Conservation (phyloP, 768 basidiomycete species). For the Lactarius hengduanensis region DNA sequence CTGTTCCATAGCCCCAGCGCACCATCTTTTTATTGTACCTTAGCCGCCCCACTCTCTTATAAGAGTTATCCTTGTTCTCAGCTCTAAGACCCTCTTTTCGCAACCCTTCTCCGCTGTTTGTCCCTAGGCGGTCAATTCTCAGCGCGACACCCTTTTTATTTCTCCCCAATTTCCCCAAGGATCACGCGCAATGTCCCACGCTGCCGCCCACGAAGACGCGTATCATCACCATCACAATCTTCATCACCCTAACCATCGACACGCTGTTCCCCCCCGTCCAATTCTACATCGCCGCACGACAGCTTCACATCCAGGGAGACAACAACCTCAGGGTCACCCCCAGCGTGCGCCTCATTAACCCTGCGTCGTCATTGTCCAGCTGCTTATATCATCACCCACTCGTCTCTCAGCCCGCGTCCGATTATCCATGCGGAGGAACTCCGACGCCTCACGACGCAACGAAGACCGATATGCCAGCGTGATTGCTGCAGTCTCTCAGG, state of each 20-base stretch:
- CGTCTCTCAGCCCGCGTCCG: constrained; percentile 18
- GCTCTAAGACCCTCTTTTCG: constrained; percentile 3
- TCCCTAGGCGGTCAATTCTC: constrained; percentile 2
- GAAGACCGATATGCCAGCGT: constrained; percentile 19
- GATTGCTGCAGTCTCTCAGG: constrained; percentile 16
- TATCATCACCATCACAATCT: constrained; percentile 8
- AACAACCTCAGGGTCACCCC: constrained; percentile 10
- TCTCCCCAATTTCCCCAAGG: neutral
- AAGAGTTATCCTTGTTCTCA: constrained; percentile 7
- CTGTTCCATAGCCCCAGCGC: constrained; percentile 4
- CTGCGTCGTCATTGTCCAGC: neutral
- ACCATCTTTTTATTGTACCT: neutral
- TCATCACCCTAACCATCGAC: constrained; percentile 25
- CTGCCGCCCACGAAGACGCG: constrained; percentile 8
- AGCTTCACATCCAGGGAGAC: constrained; percentile 7
- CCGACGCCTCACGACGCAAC: constrained; percentile 10
- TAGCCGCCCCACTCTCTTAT: constrained; percentile 16
- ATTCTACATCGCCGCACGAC: constrained; percentile 20
- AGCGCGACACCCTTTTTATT: neutral
- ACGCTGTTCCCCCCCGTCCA: constrained; percentile 21
- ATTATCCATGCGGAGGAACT: constrained; percentile 18
- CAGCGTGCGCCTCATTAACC: constrained; percentile 14
- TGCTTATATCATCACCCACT: neutral
- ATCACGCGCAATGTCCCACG: constrained; percentile 25
- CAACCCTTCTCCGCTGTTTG: neutral